These are phyloP conservation scores for Scutellaria minor DNA, from an alignment of 257 asterid species.

Conservation along the genomic window DNA sequence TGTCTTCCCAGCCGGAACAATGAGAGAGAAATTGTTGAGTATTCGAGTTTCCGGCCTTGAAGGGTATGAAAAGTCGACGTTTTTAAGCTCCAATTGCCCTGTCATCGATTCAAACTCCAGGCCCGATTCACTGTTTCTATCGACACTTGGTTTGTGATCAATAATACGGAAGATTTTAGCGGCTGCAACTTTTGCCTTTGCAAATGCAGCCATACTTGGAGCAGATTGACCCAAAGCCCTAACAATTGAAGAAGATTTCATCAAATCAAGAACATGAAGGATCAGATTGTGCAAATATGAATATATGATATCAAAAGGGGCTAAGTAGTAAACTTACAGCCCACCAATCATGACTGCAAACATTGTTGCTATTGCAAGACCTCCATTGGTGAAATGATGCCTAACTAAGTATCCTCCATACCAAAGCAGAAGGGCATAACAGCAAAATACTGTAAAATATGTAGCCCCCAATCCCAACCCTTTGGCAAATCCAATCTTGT, in stretches of 20 bases:
- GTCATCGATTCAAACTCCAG: slow-evolving; percentile 69
- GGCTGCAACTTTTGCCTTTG: slow-evolving; percentile 91
- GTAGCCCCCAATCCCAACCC: slow-evolving; percentile 90
- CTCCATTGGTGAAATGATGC: slow-evolving; percentile 90
- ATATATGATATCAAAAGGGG: not conserved
- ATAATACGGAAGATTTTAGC: slow-evolving; percentile 77
- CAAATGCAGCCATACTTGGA: slow-evolving; percentile 93
- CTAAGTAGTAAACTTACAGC: slow-evolving; percentile 55
- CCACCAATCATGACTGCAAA: slow-evolving; percentile 98
- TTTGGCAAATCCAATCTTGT: slow-evolving; percentile 77
- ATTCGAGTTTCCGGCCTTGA: slow-evolving; percentile 77
- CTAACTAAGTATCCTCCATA: slow-evolving; percentile 92
- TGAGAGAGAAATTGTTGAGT: slow-evolving; percentile 60
- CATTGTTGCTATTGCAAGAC: slow-evolving; percentile 93
- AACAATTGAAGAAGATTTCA: not conserved
- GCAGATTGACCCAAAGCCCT: slow-evolving; percentile 93
- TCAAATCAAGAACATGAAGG: too few species aligned
- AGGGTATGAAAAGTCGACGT: slow-evolving; percentile 77
- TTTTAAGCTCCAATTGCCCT: slow-evolving; percentile 78
- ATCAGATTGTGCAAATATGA: too few species aligned
- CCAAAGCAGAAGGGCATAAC: slow-evolving; percentile 91
- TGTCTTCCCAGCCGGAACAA: slow-evolving; percentile 85
- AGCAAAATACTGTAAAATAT: slow-evolving; percentile 83
- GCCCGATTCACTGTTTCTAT: slow-evolving; percentile 58
- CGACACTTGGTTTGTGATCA: slow-evolving; percentile 78